These are phyloP conservation scores for Erysimum cheiranthoides DNA, from an alignment of 345 rosid species.

Conservation along the genomic window DNA sequence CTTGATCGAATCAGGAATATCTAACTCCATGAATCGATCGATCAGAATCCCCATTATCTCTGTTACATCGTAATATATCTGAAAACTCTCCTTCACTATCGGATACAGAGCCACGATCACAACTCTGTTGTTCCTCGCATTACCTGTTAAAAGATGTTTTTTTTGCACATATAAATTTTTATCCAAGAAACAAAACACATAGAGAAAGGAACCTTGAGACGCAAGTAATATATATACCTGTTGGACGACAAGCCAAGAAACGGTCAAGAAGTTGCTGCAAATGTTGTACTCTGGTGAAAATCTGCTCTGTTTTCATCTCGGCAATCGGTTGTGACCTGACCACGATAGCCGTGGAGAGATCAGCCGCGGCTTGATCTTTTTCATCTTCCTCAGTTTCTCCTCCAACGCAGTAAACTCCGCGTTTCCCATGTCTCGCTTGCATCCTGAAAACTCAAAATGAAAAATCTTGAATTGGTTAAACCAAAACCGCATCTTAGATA, in stretches of 20 bases:
- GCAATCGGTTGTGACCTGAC: constrained; percentile 54
- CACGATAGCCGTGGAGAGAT: constrained; percentile 34
- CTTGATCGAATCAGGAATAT: constrained; percentile 66
- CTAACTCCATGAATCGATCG: constrained; percentile 81
- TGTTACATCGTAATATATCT: constrained; percentile 66
- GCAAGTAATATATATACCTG: constrained; percentile 54
- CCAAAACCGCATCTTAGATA: not conserved
- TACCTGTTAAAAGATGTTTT: constrained; percentile 50
- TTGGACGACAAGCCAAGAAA: constrained; percentile 83
- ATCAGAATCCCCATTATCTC: constrained; percentile 63
- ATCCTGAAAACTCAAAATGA: constrained; percentile 39
- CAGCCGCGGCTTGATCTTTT: constrained; percentile 23
- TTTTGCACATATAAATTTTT: not conserved
- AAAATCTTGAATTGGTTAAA: not conserved
- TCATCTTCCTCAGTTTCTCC: constrained; percentile 54
- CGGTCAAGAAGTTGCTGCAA: constrained; percentile 85
- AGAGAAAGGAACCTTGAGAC: not conserved
- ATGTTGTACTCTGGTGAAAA: constrained; percentile 68
- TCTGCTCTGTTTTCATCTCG: constrained; percentile 66
- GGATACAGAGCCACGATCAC: constrained; percentile 79
- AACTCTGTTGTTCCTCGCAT: constrained; percentile 69
- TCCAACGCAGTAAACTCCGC: constrained; percentile 52
- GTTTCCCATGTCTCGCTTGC: constrained; percentile 65
- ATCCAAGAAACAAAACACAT: constrained; percentile 11
- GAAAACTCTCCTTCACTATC: constrained; percentile 78